These are phyloP conservation scores for Calonectria honghensis DNA, from an alignment of 2,329 filamentous ascomycete species.

Conservation along the genomic window DNA sequence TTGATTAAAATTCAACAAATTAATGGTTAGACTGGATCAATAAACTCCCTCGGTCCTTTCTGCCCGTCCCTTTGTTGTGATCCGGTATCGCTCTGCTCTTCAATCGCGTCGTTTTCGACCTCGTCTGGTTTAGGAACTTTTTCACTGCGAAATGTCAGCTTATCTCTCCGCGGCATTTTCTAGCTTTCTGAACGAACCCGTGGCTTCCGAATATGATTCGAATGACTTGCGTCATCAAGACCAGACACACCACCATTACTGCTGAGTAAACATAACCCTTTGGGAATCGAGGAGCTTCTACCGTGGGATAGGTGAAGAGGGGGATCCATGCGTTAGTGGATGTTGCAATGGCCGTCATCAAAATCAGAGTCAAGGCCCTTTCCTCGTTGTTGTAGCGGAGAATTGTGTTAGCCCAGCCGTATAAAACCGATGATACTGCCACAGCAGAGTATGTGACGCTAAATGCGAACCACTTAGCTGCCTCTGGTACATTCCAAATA, in stretches of 20 bases:
- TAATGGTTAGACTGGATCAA: not conserved
- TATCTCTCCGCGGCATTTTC: not conserved
- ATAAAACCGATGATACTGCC: slow-evolving; percentile 45
- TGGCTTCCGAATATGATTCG: slow-evolving; percentile 43
- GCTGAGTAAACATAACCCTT: slow-evolving; percentile 46
- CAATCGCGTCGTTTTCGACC: not conserved
- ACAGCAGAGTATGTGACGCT: slow-evolving; percentile 45
- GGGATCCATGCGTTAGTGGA: slow-evolving; percentile 46
- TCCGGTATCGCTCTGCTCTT: slow-evolving; percentile 8
- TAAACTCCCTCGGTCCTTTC: slow-evolving; percentile 1
- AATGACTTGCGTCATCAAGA: slow-evolving; percentile 45
- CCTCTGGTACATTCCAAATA: slow-evolving; percentile 44
- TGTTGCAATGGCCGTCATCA: slow-evolving; percentile 47
- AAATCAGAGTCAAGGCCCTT: slow-evolving; percentile 43
- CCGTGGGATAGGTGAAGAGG: slow-evolving; percentile 44
- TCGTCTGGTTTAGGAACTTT: slow-evolving; percentile 16
- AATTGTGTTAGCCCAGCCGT: slow-evolving; percentile 48
- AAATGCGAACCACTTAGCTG: slow-evolving; percentile 48
- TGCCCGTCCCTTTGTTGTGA: not conserved
- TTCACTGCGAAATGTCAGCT: slow-evolving; percentile 31
- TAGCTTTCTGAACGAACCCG: slow-evolving; percentile 32
- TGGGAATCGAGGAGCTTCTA: slow-evolving; percentile 44
- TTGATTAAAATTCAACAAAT: not conserved
- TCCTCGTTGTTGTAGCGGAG: slow-evolving; percentile 44
- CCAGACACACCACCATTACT: slow-evolving; percentile 40